These are phyloP conservation scores for Bipolaris oryzae DNA, from an alignment of 2,329 filamentous ascomycete genomes.

Conservation along the genomic window DNA sequence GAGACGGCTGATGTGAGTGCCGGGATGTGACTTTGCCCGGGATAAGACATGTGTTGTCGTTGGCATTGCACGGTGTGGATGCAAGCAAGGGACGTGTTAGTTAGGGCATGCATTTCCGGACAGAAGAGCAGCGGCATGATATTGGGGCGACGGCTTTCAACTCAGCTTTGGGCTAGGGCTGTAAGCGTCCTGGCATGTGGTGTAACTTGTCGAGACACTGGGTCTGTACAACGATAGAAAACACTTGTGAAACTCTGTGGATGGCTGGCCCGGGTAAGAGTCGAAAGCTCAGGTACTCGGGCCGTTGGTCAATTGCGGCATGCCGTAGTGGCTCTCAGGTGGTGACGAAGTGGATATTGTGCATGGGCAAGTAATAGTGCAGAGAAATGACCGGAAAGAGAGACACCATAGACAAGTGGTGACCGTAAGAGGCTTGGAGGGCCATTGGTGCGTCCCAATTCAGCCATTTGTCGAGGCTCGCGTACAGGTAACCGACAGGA, in stretches of 20 bases:
- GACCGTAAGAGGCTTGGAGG: constrained; percentile 1
- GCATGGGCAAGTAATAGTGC: not conserved
- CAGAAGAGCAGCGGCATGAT: constrained; percentile 3
- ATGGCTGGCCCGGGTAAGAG: not conserved
- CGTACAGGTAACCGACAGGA: constrained; percentile 2
- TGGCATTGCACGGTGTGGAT: not conserved
- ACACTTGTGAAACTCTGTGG: constrained; percentile 14
- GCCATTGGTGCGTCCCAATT: not conserved
- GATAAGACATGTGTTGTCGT: constrained; percentile 3
- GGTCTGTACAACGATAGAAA: constrained; percentile 11
- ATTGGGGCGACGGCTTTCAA: not conserved
- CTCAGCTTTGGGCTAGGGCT: constrained; percentile 4
- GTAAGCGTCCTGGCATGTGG: constrained; percentile 1
- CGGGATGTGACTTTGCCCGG: not conserved
- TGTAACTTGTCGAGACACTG: constrained; percentile 7
- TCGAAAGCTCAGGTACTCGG: constrained; percentile 1
- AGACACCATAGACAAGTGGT: not conserved
- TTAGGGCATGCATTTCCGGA: not conserved
- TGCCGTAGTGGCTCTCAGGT: not conserved
- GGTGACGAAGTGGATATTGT: not conserved
- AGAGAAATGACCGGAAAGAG: not conserved
- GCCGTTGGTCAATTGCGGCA: constrained; percentile 4
- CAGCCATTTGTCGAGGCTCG: constrained; percentile 1
- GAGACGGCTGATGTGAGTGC: constrained; percentile 8
- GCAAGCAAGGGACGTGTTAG: constrained; percentile 3